A percentile compares a stretch with the other conserved stretches of the same genome.
phyloP scores from a whole-genome alignment of 2,329 filamentous ascomycete species.

The Venturia asperata region DNA sequence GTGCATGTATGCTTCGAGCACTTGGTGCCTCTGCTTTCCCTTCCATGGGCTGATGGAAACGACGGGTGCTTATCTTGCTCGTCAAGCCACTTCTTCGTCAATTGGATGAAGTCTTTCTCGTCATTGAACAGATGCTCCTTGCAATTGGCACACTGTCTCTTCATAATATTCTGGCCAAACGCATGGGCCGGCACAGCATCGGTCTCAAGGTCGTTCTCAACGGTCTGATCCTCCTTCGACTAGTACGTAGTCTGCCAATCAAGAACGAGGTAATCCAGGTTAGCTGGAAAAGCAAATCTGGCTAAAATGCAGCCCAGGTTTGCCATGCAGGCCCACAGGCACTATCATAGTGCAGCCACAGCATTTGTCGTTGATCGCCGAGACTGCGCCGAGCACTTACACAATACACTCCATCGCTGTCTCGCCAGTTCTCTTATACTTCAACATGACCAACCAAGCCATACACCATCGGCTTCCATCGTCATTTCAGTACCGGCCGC shows the following conservation, averaged over 20 bases:
- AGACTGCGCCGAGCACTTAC: too few species aligned
- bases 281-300: neutral
- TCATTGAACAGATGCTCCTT: neutral
- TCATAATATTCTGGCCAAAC: neutral
- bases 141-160: neutral
- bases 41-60: too few species aligned
- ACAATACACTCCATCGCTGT: too few species aligned
- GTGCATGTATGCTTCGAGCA: conserved; percentile 8
- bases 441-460: neutral
- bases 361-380: too few species aligned
- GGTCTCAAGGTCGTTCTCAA: neutral
- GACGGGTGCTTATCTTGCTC: neutral
- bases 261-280: neutral
- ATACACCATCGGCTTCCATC: neutral
- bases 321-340: too few species aligned
- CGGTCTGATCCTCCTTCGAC: neutral
- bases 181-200: neutral
- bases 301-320: too few species aligned
- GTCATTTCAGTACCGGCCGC: neutral
- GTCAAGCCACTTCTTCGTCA: conserved; percentile 5
- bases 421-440: neutral
- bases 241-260: neutral
- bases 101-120: conserved; percentile 1
- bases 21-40: neutral
- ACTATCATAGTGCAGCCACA: too few species aligned